Conservation (phyloP, 495 filamentous ascomycete species). For the Bacidia rubella region DNA sequence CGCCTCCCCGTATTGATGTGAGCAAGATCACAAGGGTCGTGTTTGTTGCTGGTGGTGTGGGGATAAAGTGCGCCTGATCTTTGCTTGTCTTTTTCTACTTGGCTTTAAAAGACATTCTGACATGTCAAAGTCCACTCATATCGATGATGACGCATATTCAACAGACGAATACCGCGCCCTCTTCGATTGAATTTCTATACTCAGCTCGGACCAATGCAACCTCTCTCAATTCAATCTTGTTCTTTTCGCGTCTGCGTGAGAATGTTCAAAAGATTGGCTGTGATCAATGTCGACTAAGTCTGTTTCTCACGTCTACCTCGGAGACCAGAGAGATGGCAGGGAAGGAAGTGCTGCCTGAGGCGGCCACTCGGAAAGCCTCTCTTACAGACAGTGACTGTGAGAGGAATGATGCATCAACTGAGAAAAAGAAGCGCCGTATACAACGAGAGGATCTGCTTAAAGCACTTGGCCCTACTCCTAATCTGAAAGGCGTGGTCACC, state of each 20-base stretch:
- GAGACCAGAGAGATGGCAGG: no score
- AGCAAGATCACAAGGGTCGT: constrained; percentile 40
- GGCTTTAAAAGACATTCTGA: background rate
- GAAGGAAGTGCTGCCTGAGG: no score
- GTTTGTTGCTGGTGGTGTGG: constrained; percentile 72
- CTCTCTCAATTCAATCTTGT: constrained; percentile 28
- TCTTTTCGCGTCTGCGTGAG: constrained; percentile 35
- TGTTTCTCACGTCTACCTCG: no score
- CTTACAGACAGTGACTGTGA: no score
- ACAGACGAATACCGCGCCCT: constrained; percentile 18
- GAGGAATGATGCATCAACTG: background rate
- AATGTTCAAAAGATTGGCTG: background rate
- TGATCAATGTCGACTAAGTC: background rate
- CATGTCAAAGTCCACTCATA: constrained; percentile 39
- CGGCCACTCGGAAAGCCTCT: no score
- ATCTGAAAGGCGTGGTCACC: constrained; percentile 40
- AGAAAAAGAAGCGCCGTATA: background rate
- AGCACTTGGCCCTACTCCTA: constrained; percentile 30
- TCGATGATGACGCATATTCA: constrained; percentile 37
- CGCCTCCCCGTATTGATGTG: constrained; percentile 35
- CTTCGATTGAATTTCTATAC: constrained; percentile 30
- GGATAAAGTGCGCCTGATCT: constrained; percentile 44
- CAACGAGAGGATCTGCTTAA: constrained; percentile 33
- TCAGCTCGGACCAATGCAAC: constrained; percentile 27
- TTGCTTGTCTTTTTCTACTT: background rate